phyloP scores from a whole-genome alignment of 192 early-diverging fungal species.

The Podila epicladia region DNA sequence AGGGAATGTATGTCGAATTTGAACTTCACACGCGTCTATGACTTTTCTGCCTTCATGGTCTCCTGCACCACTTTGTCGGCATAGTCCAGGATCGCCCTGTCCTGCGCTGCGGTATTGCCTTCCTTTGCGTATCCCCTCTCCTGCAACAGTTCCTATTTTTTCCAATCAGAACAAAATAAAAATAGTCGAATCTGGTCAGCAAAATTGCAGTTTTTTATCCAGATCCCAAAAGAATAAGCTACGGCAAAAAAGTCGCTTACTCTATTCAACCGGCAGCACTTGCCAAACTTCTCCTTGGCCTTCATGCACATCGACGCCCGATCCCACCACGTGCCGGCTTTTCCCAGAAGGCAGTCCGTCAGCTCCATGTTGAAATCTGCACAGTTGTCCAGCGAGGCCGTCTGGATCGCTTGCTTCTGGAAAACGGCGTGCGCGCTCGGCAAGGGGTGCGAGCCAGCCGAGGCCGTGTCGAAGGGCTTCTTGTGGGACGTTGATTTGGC shows the following conservation, averaged over 20 bases:
- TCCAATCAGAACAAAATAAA: neutral
- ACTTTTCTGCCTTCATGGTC: conserved; percentile 28
- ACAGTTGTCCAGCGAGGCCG: conserved; percentile 36
- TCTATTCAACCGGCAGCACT: conserved; percentile 35
- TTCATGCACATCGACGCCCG: conserved; percentile 45
- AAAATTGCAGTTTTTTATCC: neutral
- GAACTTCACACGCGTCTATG: neutral
- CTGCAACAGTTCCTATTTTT: conserved; percentile 21
- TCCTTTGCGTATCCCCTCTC: conserved; percentile 32
- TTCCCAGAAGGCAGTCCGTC: conserved; percentile 32
- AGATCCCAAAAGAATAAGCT: neutral
- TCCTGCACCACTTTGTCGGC: conserved; percentile 28
- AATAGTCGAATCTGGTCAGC: neutral
- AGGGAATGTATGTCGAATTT: neutral
- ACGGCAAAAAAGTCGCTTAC: conserved; percentile 1
- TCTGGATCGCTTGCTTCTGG: conserved; percentile 39
- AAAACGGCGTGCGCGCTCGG: conserved; percentile 6
- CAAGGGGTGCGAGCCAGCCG: conserved; percentile 14
- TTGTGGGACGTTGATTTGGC: neutral
- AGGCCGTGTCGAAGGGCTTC: conserved; percentile 1
- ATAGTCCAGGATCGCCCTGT: conserved; percentile 31
- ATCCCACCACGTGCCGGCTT: conserved; percentile 45
- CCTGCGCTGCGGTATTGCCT: conserved; percentile 40
- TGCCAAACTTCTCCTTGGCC: conserved; percentile 24
- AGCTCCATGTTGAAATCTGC: conserved; percentile 44